Evolutionary conservation across 495 filamentous ascomycete genomes (phyloP).

Genomic region (Hypoxylon trugodes): DNA sequence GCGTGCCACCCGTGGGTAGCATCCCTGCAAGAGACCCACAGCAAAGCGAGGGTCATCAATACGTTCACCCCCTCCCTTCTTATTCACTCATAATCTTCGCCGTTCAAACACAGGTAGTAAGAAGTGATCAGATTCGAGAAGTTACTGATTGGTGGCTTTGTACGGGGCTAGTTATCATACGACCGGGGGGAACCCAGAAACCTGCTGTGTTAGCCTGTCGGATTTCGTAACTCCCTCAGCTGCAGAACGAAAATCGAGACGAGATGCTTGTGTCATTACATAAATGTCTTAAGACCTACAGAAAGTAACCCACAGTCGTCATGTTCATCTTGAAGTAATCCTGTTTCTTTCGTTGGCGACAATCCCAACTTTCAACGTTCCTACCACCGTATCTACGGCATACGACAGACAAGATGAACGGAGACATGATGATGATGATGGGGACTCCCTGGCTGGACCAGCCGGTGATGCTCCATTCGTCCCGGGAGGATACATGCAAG

Average conservation of each 20-base stretch:
- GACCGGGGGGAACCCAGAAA: slow-evolving; percentile 16
- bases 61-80: slow-evolving; percentile 12
- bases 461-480: slow-evolving; percentile 60
- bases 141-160: slow-evolving; percentile 18
- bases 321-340: neutral
- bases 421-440: slow-evolving; percentile 18
- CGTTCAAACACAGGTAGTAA: neutral
- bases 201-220: neutral
- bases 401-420: slow-evolving; percentile 23
- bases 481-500: slow-evolving; percentile 53
- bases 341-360: neutral
- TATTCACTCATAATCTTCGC: neutral
- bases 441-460: slow-evolving; percentile 54
- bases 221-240: slow-evolving; percentile 1
- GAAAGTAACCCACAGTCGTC: neutral
- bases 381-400: slow-evolving; percentile 5
- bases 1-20: neutral
- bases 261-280: slow-evolving; percentile 14
- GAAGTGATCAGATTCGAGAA: slow-evolving; percentile 3
- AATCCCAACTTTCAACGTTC: neutral
- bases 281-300: slow-evolving; percentile 18
- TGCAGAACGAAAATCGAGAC: neutral
- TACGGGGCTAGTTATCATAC: slow-evolving; percentile 2
- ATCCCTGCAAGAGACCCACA: slow-evolving; percentile 21
- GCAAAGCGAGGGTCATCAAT: neutral